Base-by-base conservation (phyloP, 192 early-diverging fungal species). In the Linderina pennispora region DNA sequence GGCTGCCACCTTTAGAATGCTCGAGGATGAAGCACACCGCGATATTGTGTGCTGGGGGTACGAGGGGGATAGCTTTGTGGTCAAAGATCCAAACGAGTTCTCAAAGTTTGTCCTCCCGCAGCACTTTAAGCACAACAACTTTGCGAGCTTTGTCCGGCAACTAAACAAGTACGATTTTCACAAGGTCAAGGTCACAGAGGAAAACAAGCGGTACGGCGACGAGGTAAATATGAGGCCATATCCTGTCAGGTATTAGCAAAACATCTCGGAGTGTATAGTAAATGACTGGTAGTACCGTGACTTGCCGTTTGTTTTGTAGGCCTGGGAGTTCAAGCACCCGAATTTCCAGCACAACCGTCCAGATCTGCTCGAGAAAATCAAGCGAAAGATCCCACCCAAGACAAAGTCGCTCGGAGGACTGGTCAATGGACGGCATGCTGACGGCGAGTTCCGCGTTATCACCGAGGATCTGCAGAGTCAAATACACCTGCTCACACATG, bases 61-160 rank as follows among this genome's bases (percentile, higher is more conserved):
- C 11, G 67, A 77, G 17, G 92, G 92, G 42, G 84, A 89, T 43
- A 78, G 85, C 43, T 96, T 96, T 63, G 85, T 89, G 15, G 87
- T 96, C 16, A 84, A 81, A 40, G 90, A 92, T 42, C 84, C 84
- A 6, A 86, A 84, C 11, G 88, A 87, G 43, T 87, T 95, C 48
- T 83, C 86, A 16, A 82, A 79, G 43, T 70, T 58, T 8, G 77
- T 93, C 0, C 60, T 93, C 34, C 90, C 90, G 18, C 83, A 86
- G 56, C 85, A 89, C 50, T 94, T 92, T 55, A 91, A 91, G 58
- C 91, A 94, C 62, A 90, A 87, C 62, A 90, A 92, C 72, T 92
- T 85, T 82, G 82, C 85, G 43, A 90, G 88, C 65, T 92, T 92
- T 80, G 88, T 90, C 25, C 78, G 89, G 18, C 87, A 90, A 65